Evolutionary conservation across 2,329 filamentous ascomycete species (phyloP).

Genomic region (Magnaporthiopsis rhizophila): DNA sequence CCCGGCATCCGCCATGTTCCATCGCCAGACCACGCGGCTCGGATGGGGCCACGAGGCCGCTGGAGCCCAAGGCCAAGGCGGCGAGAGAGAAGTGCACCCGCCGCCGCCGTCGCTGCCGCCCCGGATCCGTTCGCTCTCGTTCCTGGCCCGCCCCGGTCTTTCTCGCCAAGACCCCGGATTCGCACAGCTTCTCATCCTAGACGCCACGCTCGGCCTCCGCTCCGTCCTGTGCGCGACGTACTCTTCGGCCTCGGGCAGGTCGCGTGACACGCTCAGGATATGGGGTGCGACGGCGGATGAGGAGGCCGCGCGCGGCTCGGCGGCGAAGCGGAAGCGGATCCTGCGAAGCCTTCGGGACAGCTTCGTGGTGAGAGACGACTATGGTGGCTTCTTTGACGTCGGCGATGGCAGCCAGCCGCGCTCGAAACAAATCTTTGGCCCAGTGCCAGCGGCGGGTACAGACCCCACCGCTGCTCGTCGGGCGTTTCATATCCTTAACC

Average conservation of each 20-base stretch:
- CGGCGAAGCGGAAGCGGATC: conserved; percentile 10
- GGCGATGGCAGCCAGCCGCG: not conserved
- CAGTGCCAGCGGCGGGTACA: too few species aligned
- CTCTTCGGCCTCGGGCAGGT: too few species aligned
- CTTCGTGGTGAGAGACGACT: conserved; percentile 29
- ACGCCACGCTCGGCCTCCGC: conserved; percentile 9
- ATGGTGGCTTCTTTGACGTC: conserved; percentile 21
- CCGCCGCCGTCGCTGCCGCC: too few species aligned
- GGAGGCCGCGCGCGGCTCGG: not conserved
- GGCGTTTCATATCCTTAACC: not conserved
- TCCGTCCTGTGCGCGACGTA: conserved; percentile 10
- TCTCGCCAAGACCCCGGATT: conserved; percentile 2
- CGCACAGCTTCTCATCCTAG: conserved; percentile 13
- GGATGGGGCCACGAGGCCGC: not conserved
- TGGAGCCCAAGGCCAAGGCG: conserved; percentile 3
- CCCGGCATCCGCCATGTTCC: conserved; percentile 12
- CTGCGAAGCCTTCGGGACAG: conserved; percentile 17
- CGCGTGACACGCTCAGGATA: too few species aligned
- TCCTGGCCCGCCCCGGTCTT: not conserved
- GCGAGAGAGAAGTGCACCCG: too few species aligned
- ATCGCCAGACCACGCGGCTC: conserved; percentile 14
- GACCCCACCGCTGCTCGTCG: not conserved
- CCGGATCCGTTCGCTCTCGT: conserved; percentile 6
- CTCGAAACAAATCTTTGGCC: conserved; percentile 3
- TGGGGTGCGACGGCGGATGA: too few species aligned